Conservation (phyloP, 257 asterid species). For the Gynochthodes officinalis region DNA sequence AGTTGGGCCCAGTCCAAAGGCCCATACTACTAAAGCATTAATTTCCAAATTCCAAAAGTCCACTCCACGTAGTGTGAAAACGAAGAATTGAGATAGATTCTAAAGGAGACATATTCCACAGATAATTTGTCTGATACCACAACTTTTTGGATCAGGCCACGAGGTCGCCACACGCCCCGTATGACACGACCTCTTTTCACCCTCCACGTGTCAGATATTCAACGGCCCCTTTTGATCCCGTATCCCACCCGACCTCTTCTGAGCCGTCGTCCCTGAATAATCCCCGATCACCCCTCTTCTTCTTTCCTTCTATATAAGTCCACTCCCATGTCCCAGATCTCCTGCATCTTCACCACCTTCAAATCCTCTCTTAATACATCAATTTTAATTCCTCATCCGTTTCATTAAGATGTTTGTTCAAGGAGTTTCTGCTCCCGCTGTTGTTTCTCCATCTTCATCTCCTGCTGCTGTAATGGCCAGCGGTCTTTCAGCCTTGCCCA, state of each 20-base stretch:
- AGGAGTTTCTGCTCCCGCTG: slow-evolving; percentile 54
- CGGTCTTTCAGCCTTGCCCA: slow-evolving; percentile 22
- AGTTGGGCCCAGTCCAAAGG: too few relatives aligned
- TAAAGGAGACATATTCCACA: slow-evolving; percentile 11
- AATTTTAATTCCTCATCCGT: too few relatives aligned
- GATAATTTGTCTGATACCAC: slow-evolving; percentile 23
- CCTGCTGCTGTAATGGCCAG: not conserved
- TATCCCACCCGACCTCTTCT: slow-evolving; percentile 5
- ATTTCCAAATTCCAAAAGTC: not conserved
- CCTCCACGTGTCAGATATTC: slow-evolving; percentile 29
- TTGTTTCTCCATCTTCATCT: slow-evolving; percentile 24
- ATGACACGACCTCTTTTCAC: slow-evolving; percentile 6
- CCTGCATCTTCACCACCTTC: not conserved
- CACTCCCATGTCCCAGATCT: slow-evolving; percentile 6
- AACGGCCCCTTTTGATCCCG: slow-evolving; percentile 20
- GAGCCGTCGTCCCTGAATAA: too few relatives aligned
- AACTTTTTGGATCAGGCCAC: slow-evolving; percentile 38
- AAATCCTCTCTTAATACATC: too few relatives aligned
- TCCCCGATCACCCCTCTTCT: not conserved
- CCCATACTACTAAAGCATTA: too few relatives aligned
- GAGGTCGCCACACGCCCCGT: slow-evolving; percentile 61
- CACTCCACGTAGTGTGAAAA: slow-evolving; percentile 41
- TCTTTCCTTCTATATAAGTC: not conserved
- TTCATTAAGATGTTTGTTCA: too few relatives aligned
- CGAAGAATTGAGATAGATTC: slow-evolving; percentile 12